Conservation (phyloP, 257 asterid genomes). For the Capsicum baccatum region DNA sequence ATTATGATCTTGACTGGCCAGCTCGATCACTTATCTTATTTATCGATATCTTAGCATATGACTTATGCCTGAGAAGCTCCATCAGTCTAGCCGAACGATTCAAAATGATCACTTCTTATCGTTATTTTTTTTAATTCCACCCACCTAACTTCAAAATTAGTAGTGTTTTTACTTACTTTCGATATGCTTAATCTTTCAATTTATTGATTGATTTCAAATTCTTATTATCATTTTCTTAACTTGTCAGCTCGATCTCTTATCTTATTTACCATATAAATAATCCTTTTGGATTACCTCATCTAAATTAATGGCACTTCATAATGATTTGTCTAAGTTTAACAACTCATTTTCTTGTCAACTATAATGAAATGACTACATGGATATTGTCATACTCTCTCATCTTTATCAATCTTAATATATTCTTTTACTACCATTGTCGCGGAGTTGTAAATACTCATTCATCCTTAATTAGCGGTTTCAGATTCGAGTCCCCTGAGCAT, state of each 20-base stretch:
- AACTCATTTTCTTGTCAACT: too few species aligned
- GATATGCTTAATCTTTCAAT: neutral
- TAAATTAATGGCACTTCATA: neutral
- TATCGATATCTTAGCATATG: neutral
- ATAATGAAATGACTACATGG: neutral
- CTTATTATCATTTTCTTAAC: too few species aligned
- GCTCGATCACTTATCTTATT: neutral
- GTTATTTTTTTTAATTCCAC: too few species aligned
- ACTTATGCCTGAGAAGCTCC: neutral
- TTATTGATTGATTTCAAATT: too few species aligned
- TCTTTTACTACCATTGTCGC: too few species aligned
- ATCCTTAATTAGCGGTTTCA: too few species aligned
- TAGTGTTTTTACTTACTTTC: too few species aligned
- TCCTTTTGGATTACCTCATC: neutral
- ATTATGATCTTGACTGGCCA: neutral
- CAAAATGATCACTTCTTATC: neutral
- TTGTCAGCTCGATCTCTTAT: neutral
- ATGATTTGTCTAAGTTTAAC: neutral
- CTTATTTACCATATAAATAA: neutral
- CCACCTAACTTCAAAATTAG: too few species aligned
- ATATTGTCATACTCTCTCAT: neutral
- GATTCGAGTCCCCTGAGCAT: too few species aligned
- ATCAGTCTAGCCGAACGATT: too few species aligned
- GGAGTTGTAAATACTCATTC: too few species aligned
- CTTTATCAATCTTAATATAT: neutral